These are phyloP conservation scores for Pseudohalonectria lignicola DNA, from an alignment of 2,329 filamentous ascomycete species.

Conservation along the genomic window DNA sequence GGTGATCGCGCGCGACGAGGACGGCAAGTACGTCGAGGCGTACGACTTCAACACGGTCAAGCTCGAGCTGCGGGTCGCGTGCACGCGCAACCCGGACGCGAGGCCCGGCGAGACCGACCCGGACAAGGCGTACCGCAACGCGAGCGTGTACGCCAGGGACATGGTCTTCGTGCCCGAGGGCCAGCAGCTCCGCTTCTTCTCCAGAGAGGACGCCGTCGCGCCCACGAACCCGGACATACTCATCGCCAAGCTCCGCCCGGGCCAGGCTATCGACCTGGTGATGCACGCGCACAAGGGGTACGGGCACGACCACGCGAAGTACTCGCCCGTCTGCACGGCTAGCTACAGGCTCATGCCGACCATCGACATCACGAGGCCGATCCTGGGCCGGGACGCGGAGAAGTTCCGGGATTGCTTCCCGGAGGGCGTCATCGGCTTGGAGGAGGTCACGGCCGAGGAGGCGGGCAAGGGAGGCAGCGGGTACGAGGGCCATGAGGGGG, in stretches of 20 bases:
- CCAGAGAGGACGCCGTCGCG: slow-evolving; percentile 54
- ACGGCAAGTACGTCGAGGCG: slow-evolving; percentile 30
- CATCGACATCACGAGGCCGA: slow-evolving; percentile 75
- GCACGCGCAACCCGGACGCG: slow-evolving; percentile 67
- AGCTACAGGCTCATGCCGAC: slow-evolving; percentile 84
- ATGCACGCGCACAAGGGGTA: slow-evolving; percentile 95
- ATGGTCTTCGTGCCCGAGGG: slow-evolving; percentile 69
- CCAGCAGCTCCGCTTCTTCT: slow-evolving; percentile 59
- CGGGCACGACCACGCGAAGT: slow-evolving; percentile 91
- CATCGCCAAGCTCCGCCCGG: slow-evolving; percentile 85
- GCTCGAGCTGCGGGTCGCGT: slow-evolving; percentile 66
- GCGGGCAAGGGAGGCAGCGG: slow-evolving; percentile 47
- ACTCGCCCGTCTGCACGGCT: slow-evolving; percentile 90
- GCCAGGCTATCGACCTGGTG: slow-evolving; percentile 74
- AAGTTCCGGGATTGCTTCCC: slow-evolving; percentile 91
- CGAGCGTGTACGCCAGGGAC: slow-evolving; percentile 70
- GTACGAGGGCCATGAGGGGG: slow-evolving; percentile 65
- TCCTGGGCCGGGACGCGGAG: slow-evolving; percentile 73
- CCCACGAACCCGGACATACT: slow-evolving; percentile 87
- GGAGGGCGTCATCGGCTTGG: slow-evolving; percentile 71
- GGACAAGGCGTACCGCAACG: slow-evolving; percentile 72
- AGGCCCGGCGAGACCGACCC: slow-evolving; percentile 67
- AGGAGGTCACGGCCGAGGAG: slow-evolving; percentile 59
- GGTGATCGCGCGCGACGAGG: slow-evolving; percentile 44
- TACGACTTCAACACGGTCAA: slow-evolving; percentile 83